Base-by-base conservation (phyloP, 2,329 filamentous ascomycete genomes). In the Acephala macrosclerotiorum region DNA sequence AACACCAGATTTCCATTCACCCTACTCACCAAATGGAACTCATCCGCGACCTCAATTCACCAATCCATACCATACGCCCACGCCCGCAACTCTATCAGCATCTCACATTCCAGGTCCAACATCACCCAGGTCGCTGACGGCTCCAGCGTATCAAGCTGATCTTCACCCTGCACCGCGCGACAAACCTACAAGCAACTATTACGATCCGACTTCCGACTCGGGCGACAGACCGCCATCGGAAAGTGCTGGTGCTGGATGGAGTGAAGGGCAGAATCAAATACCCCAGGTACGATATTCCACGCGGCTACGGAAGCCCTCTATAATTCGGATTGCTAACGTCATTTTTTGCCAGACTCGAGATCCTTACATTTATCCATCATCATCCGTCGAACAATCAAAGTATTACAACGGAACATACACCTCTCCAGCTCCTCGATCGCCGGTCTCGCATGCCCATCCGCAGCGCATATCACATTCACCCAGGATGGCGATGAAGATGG, bases 391-490 rank as follows among this genome's bases (percentile, higher is more conserved):
- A 65, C 77, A 76, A 62, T 75, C 82, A 51, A 79, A 82, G 56
- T 87, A 85, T 70, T 83, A 83, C 75, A 84, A 82, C 79, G 78
- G 79, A 67, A 76, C 75, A 71, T 84, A 84, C 75, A 80, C 80
- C 60, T 86, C 85, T 56, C 83, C 85, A 40, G 75, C 78, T 61
- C 74, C 83, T 26, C 81, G 80, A 61, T 87, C 85, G 64, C 85
- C 85, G 35, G 72, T 82, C 68, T 78, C 83, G 18, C 84, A 84
- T 68, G 79, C 82, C 16, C 81, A 80, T 71, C 80, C 80, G 51
- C 76, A 69, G 64, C 68, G 71, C 29, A 71, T 72, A 60, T 68
- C 75, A 62, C 72, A 71, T 56, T 77, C 77, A 38, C 74, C 75
- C 36, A 64, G 72, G 33, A 68, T 74, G 66, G 66, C 71, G 18